Percentiles rank a stretch among this genome's conserved stretches.
phyloP scores from a whole-genome alignment of 306 rosid species.

The Citrullus colocynthis region DNA sequence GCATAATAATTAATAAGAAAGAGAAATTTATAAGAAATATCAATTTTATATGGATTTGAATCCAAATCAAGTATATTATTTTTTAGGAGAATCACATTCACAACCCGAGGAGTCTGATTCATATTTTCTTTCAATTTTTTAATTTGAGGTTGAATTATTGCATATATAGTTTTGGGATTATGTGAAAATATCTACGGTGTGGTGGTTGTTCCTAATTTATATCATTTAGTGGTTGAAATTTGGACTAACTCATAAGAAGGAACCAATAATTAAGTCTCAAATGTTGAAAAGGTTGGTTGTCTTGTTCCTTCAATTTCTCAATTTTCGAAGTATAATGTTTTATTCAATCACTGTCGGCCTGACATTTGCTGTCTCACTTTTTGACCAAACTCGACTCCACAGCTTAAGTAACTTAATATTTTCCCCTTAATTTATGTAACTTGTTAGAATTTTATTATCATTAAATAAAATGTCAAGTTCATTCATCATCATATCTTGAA shows the following conservation, averaged over 20 bases:
- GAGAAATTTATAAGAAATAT: background rate
- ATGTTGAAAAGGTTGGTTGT: background rate
- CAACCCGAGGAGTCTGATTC: background rate
- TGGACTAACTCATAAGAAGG: background rate
- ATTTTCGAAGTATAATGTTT: too few species aligned
- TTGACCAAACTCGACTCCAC: background rate
- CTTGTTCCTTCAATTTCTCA: background rate
- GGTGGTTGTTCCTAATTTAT: background rate
- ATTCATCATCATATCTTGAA: background rate
- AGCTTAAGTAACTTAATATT: too few species aligned
- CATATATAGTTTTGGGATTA: background rate
- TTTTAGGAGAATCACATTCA: background rate
- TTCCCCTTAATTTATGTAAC: background rate
- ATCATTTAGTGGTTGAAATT: background rate
- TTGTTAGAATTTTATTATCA: background rate
- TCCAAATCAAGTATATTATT: background rate
- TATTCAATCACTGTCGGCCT: background rate
- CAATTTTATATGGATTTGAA: background rate
- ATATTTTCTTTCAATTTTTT: background rate
- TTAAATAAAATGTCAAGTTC: background rate
- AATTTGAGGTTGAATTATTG: background rate
- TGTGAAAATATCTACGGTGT: background rate
- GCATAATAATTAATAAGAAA: too few species aligned
- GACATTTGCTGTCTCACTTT: background rate
- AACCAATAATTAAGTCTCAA: background rate